Evolutionary conservation across 169 alveolate species (phyloP).

Genomic region (Cryptosporidium ubiquitum): DNA sequence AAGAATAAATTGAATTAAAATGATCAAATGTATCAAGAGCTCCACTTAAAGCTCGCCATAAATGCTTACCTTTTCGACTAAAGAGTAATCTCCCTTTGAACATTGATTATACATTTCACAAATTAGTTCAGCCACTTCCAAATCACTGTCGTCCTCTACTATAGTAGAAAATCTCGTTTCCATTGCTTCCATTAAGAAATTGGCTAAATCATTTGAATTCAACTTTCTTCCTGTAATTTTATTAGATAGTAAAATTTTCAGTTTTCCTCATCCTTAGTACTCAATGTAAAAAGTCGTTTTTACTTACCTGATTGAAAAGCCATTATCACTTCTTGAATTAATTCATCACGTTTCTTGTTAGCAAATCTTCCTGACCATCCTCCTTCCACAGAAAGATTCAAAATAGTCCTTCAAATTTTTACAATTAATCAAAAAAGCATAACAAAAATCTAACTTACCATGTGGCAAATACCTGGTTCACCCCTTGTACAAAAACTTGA

Average conservation of each 20-base stretch:
- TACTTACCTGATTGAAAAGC: conserved; percentile 61
- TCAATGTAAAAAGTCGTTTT: not conserved
- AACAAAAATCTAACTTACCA: conserved; percentile 16
- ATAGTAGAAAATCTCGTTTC: conserved; percentile 56
- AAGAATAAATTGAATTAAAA: not conserved
- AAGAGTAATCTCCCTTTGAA: conserved; percentile 35
- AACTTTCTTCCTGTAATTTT: conserved; percentile 35
- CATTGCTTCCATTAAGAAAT: conserved; percentile 39
- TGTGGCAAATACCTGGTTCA: conserved; percentile 59
- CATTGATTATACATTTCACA: conserved; percentile 56
- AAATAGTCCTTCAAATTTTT: conserved; percentile 45
- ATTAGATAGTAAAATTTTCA: not conserved
- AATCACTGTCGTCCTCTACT: conserved; percentile 60
- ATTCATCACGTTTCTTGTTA: conserved; percentile 21
- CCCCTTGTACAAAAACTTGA: conserved; percentile 52
- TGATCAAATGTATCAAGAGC: not conserved
- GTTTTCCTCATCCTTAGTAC: not conserved
- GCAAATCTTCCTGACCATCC: conserved; percentile 73
- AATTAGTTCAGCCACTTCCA: conserved; percentile 56
- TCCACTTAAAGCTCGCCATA: not conserved
- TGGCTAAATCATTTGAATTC: conserved; percentile 39
- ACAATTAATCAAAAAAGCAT: not conserved
- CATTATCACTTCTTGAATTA: conserved; percentile 50
- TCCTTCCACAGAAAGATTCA: conserved; percentile 49
- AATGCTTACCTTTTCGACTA: conserved; percentile 53